Conservation (phyloP, 106 monocot species). For the Triglochin maritima region DNA sequence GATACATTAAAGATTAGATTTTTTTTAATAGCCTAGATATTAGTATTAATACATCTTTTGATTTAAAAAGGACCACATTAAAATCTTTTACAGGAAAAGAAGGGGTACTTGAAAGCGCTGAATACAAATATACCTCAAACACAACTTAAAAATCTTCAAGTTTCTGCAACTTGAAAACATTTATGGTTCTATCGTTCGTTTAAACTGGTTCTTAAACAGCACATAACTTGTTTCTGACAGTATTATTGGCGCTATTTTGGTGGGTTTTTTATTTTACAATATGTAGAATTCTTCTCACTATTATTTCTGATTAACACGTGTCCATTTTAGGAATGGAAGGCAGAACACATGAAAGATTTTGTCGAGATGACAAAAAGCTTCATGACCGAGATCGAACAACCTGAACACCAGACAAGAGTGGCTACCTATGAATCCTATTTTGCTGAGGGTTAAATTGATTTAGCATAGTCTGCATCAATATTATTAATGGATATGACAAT, state of each 20-base stretch:
- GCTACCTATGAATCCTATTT: conserved; percentile 33
- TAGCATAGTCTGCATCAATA: no score
- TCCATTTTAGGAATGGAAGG: conserved; percentile 41
- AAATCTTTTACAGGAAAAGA: no score
- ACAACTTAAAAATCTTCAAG: not conserved
- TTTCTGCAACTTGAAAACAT: not conserved
- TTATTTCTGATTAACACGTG: no score
- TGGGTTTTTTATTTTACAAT: not conserved
- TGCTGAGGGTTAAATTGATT: not conserved
- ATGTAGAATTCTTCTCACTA: no score
- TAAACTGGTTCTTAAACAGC: not conserved
- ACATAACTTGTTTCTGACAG: not conserved
- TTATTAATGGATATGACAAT: no score
- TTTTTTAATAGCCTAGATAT: no score
- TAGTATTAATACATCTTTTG: no score
- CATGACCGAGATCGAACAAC: conserved; percentile 24
- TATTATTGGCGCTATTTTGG: not conserved
- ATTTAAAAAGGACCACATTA: no score
- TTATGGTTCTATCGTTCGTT: not conserved
- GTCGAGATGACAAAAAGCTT: conserved; percentile 43
- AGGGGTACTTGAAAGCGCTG: no score
- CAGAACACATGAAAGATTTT: conserved; percentile 47
- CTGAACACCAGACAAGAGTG: conserved; percentile 37
- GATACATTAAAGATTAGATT: no score
- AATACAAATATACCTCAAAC: no score